phyloP scores from a whole-genome alignment of 495 filamentous ascomycete species.

The Aspergillus cristatus region DNA sequence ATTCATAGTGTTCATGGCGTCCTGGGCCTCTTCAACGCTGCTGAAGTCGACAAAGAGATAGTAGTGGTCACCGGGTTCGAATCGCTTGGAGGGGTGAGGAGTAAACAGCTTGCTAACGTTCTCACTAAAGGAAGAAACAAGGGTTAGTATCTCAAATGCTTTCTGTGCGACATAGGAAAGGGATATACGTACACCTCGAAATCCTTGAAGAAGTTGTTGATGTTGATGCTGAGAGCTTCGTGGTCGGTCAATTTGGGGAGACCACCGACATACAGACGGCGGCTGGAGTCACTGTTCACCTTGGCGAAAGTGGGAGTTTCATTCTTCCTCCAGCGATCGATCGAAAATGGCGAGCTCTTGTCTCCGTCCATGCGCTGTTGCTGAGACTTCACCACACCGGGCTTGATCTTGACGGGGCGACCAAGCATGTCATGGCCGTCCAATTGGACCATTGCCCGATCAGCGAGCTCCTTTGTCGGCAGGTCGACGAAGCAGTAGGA shows the following conservation, averaged over 20 bases:
- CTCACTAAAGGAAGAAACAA: conserved; percentile 19
- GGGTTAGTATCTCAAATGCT: conserved; percentile 1
- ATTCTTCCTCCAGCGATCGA: conserved; percentile 30
- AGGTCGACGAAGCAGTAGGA: conserved; percentile 68
- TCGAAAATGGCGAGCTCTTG: conserved; percentile 16
- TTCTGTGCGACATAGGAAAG: not conserved
- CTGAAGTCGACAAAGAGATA: conserved; percentile 61
- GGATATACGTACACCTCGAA: conserved; percentile 38
- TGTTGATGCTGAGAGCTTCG: conserved; percentile 40
- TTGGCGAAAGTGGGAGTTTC: conserved; percentile 13
- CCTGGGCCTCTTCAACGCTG: conserved; percentile 46
- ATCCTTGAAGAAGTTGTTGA: conserved; percentile 49
- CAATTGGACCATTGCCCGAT: conserved; percentile 45
- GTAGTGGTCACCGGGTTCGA: conserved; percentile 50
- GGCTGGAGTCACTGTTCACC: conserved; percentile 32
- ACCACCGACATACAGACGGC: conserved; percentile 55
- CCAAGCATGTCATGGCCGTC: conserved; percentile 44
- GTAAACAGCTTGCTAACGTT: conserved; percentile 57
- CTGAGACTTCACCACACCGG: conserved; percentile 41
- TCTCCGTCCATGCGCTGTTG: conserved; percentile 14
- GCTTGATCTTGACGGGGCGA: conserved; percentile 51
- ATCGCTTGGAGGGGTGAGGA: conserved; percentile 43
- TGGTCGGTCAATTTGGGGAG: conserved; percentile 50
- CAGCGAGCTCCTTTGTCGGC: conserved; percentile 42
- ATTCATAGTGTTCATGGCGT: conserved; percentile 33